Conservation (phyloP, 257 asterid genomes). For the Ocimum tenuiflorum region DNA sequence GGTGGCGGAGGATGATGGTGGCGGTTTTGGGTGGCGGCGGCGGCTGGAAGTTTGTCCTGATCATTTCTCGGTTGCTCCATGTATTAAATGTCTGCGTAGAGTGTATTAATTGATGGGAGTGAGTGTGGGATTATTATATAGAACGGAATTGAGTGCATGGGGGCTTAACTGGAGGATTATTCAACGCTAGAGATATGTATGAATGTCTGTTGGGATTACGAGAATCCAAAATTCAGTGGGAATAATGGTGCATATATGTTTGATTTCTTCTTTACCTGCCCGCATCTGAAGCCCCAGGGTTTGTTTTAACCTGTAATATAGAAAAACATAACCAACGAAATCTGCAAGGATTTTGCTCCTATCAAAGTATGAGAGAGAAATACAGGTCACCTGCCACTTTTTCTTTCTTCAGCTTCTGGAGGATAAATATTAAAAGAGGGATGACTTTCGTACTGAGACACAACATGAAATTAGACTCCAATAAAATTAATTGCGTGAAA, state of each 20-base stretch:
- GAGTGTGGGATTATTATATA: too few relatives aligned
- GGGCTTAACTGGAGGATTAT: slow-evolving; percentile 13
- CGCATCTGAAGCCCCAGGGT: slow-evolving; percentile 1
- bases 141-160: slow-evolving; percentile 15
- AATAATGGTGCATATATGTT: slow-evolving; percentile 21
- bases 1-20: slow-evolving; percentile 25
- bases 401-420: slow-evolving; percentile 23
- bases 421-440: too few relatives aligned
- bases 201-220: slow-evolving; percentile 32
- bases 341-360: slow-evolving; percentile 28
- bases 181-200: slow-evolving; percentile 26
- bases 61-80: slow-evolving; percentile 33
- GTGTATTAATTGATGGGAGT: too few relatives aligned
- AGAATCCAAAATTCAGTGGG: slow-evolving; percentile 22
- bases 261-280: slow-evolving; percentile 27
- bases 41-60: neutral
- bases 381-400: slow-evolving; percentile 29
- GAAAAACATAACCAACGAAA: slow-evolving; percentile 21
- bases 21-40: neutral
- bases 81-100: neutral
- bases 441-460: too few relatives aligned
- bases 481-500: slow-evolving; percentile 20
- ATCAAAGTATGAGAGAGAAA: slow-evolving; percentile 11
- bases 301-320: neutral
- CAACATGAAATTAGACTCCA: too few relatives aligned